Evolutionary conservation across 176 grass and related monocot genomes (phyloP).

Genomic region (Phragmites australis): DNA sequence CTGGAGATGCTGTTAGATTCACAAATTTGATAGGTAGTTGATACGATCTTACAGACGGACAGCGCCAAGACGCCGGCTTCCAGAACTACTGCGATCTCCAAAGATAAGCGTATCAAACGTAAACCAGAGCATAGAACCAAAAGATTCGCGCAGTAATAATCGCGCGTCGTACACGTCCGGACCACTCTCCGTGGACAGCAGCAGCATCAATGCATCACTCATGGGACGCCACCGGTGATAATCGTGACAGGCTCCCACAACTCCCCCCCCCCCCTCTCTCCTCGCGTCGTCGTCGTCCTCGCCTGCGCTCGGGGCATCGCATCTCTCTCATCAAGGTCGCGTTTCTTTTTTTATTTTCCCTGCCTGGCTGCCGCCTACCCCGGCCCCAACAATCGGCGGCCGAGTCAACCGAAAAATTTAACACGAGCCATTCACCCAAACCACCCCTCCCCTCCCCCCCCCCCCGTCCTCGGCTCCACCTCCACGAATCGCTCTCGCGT

Average conservation of each 20-base stretch:
- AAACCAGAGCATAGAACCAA: neutral
- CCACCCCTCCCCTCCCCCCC: neutral
- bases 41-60: neutral
- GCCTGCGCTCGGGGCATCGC: neutral
- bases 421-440: conserved; percentile 39
- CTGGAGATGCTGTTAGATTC: too few relatives aligned
- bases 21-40: too few relatives aligned
- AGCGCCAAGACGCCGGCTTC: neutral
- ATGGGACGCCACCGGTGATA: neutral
- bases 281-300: neutral
- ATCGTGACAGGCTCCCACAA: neutral
- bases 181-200: neutral
- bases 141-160: neutral
- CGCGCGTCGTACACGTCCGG: neutral
- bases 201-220: neutral
- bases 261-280: neutral
- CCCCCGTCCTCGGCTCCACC: conserved; percentile 42
- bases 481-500: conserved; percentile 54
- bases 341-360: neutral
- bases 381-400: conserved; percentile 27
- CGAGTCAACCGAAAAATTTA: conserved; percentile 23
- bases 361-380: neutral
- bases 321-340: neutral
- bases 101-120: too few relatives aligned
- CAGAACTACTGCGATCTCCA: neutral